A percentile compares a stretch with the other conserved stretches of the same genome.
Evolutionary conservation across 164 flowering plant genomes (phyloP).

Genomic region (Chimonanthus praecox): DNA sequence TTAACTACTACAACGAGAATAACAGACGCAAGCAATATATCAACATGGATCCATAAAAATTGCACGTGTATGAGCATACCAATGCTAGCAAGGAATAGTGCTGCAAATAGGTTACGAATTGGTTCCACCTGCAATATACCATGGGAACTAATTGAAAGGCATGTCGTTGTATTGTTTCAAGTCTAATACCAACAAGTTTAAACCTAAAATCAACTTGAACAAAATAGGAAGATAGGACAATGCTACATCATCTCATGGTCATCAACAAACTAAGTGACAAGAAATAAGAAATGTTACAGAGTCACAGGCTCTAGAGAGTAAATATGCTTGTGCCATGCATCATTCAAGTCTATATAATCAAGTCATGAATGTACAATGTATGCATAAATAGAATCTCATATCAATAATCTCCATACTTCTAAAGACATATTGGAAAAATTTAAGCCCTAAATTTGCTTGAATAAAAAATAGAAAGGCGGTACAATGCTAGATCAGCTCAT

Average conservation of each 20-base stretch:
- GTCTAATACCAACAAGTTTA: not conserved
- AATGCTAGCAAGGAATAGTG: constrained; percentile 93
- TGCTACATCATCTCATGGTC: not conserved
- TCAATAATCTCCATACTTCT: too few species aligned
- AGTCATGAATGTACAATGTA: too few species aligned
- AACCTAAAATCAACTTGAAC: not conserved
- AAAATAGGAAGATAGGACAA: not conserved
- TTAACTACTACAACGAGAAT: constrained; percentile 77
- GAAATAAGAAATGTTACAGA: not conserved
- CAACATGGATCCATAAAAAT: constrained; percentile 90
- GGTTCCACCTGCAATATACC: constrained; percentile 74
- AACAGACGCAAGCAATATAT: constrained; percentile 90
- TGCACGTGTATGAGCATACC: constrained; percentile 96
- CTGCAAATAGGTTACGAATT: constrained; percentile 93
- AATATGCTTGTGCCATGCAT: not conserved
- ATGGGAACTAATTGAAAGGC: constrained; percentile 5
- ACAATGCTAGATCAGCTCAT: too few species aligned
- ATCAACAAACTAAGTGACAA: not conserved
- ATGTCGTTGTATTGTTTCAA: not conserved
- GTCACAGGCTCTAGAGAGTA: not conserved
- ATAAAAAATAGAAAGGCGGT: too few species aligned
- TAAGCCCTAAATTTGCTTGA: too few species aligned
- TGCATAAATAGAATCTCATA: too few species aligned
- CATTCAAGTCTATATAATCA: not conserved
- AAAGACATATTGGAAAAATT: too few species aligned